Evolutionary conservation across 768 basidiomycete species (phyloP), one percentile per base, ranked within the genome.

Genomic region (Tylopilus sp.): DNA sequence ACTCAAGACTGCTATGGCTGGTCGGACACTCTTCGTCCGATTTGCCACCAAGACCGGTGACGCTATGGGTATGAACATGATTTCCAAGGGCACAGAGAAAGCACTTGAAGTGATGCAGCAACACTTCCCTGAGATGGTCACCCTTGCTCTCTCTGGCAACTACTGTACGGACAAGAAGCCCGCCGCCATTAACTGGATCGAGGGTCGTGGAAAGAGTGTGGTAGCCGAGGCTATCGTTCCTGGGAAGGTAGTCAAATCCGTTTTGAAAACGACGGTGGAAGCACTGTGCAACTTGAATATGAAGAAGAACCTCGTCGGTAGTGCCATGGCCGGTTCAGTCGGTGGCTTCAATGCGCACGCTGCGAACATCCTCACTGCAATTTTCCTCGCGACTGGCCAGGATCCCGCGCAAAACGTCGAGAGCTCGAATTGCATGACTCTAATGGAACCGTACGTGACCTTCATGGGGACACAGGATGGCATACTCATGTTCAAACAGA

Each of bases 11-110:
- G 90, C 87, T 5, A 74, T 98, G 68, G 97, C 97, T 6, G 97
- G 97, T 6, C 81, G 97, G 38, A 95, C 93, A 35, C 73, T 99
- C 35, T 99, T 85, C 66, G 85, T 98, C 21, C 82, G 97, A 42
- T 98, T 99, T 64, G 88, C 89, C 52, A 97, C 94, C 13, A 85
- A 82, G 48, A 98, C 97, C 0, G 97, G 95, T 26, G 95, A 98
- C 63, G 95, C 97, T 38, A 99, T 98, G 95, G 97, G 97, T 17
- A 99, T 99, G 97, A 99, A 99, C 77, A 99, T 98, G 97, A 97
- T 98, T 65, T 91, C 88, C 9, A 99, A 99, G 73, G 97, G 95
- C 3, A 94, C 93, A 10, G 97, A 98, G 75, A 90, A 89, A 71
- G 94, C 94, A 20, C 79, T 99, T 12, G 92, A 88, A 62, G 79